Evolutionary conservation across 2,329 filamentous ascomycete species (phyloP).

Genomic region (Phaeoacremonium minimum): DNA sequence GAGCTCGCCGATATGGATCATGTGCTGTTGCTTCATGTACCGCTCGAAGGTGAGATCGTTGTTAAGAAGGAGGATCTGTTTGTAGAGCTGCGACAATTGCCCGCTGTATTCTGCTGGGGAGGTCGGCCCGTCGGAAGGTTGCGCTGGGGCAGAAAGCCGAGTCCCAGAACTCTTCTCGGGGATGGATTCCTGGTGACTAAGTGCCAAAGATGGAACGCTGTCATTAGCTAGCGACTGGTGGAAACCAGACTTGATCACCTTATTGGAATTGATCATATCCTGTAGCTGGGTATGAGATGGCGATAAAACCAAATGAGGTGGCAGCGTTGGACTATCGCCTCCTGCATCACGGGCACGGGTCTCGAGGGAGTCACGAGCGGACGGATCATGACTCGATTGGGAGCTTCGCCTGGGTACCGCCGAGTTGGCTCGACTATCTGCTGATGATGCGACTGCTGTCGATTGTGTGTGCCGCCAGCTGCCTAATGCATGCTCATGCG

Average conservation of each 20-base stretch:
- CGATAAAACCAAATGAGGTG: slow-evolving; percentile 42
- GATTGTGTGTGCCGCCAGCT: slow-evolving; percentile 52
- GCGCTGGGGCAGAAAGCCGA: slow-evolving; percentile 20
- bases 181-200: slow-evolving; percentile 44
- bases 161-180: slow-evolving; percentile 29
- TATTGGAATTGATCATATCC: slow-evolving; percentile 58
- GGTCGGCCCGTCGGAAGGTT: slow-evolving; percentile 18
- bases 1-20: slow-evolving; percentile 75
- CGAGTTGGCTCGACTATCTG: slow-evolving; percentile 24
- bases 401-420: slow-evolving; percentile 37
- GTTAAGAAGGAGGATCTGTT: slow-evolving; percentile 69
- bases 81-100: slow-evolving; percentile 56
- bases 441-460: slow-evolving; percentile 38
- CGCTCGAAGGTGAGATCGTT: slow-evolving; percentile 82
- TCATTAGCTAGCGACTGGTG: slow-evolving; percentile 54
- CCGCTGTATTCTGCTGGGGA: slow-evolving; percentile 26
- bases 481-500: slow-evolving; percentile 25
- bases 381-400: slow-evolving; percentile 45
- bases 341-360: slow-evolving; percentile 30
- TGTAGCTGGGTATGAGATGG: slow-evolving; percentile 52
- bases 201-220: slow-evolving; percentile 49
- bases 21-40: slow-evolving; percentile 79
- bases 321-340: slow-evolving; percentile 61
- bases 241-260: slow-evolving; percentile 50
- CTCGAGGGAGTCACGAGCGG: slow-evolving; percentile 41